These are phyloP conservation scores for Strobilomyces dryophilus DNA, from an alignment of 768 basidiomycete genomes.

Conservation along the genomic window DNA sequence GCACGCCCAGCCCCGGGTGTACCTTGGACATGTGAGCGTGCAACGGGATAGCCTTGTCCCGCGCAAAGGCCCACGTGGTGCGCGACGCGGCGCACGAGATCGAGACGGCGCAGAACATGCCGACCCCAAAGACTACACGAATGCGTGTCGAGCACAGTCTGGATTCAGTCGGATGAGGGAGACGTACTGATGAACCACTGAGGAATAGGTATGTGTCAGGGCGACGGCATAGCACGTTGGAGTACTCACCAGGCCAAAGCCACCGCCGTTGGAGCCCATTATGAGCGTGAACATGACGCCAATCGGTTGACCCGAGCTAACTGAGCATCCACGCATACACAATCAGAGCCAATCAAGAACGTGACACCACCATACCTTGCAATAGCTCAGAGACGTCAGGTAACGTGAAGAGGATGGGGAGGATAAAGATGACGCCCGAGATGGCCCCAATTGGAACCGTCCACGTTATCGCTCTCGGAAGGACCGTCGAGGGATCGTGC, in stretches of 20 bases:
- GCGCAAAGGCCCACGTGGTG: slow-evolving; percentile 70
- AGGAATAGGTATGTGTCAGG: neutral
- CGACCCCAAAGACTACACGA: slow-evolving; percentile 45
- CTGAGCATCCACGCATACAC: slow-evolving; percentile 24
- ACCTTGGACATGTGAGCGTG: slow-evolving; percentile 46
- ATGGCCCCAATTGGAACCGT: slow-evolving; percentile 51
- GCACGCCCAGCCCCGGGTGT: slow-evolving; percentile 42
- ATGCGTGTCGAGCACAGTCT: neutral
- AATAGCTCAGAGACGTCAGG: slow-evolving; percentile 54
- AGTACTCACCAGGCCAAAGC: slow-evolving; percentile 52
- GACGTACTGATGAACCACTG: slow-evolving; percentile 43
- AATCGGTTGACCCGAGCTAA: slow-evolving; percentile 59
- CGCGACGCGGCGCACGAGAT: slow-evolving; percentile 65
- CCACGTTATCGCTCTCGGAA: slow-evolving; percentile 53
- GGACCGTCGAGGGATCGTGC: slow-evolving; percentile 48
- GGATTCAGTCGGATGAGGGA: too few species aligned
- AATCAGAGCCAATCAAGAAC: slow-evolving; percentile 2
- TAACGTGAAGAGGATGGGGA: slow-evolving; percentile 63
- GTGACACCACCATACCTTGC: slow-evolving; percentile 35
- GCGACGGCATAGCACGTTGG: neutral
- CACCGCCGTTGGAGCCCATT: slow-evolving; percentile 59
- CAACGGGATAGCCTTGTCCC: slow-evolving; percentile 62
- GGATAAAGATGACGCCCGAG: slow-evolving; percentile 49
- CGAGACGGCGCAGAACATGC: slow-evolving; percentile 62
- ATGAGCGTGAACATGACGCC: slow-evolving; percentile 58